Percentiles rank a stretch among this genome's conserved stretches.
These are phyloP conservation scores for Boechera stricta DNA, from an alignment of 345 rosid species.

Conservation along the genomic window DNA sequence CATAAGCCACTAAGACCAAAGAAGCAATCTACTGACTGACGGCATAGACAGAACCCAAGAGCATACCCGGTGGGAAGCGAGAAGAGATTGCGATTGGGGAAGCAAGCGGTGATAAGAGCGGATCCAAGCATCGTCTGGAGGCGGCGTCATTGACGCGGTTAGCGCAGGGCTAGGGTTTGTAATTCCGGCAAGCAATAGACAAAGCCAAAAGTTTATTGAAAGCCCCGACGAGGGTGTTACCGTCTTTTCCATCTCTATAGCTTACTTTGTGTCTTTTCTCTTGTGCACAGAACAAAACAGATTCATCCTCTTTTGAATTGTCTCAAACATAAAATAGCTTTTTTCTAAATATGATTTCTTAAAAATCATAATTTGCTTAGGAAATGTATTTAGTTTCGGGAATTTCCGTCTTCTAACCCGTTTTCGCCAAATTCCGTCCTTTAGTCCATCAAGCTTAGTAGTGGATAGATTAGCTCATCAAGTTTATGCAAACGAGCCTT, in stretches of 20 bases:
- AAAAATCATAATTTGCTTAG: too few relatives aligned
- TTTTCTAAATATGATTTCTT: too few relatives aligned
- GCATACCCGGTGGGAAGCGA: slow-evolving; percentile 60
- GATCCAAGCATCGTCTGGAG: slow-evolving; percentile 70
- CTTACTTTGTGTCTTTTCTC: background rate
- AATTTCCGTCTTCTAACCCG: too few relatives aligned
- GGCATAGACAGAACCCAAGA: background rate
- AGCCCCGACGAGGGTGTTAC: slow-evolving; percentile 7
- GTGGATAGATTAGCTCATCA: too few relatives aligned
- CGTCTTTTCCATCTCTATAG: background rate
- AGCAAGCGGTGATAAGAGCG: slow-evolving; percentile 52
- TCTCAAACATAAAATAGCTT: too few relatives aligned
- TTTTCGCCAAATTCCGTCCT: too few relatives aligned
- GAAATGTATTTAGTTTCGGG: too few relatives aligned
- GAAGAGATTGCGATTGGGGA: slow-evolving; percentile 65
- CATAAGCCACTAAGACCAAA: slow-evolving; percentile 2
- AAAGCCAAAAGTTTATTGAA: background rate
- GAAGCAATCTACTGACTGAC: background rate
- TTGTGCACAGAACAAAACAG: too few relatives aligned
- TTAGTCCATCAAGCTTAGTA: too few relatives aligned
- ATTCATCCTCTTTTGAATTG: too few relatives aligned
- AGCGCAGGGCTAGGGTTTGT: slow-evolving; percentile 11
- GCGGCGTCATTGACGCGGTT: slow-evolving; percentile 24
- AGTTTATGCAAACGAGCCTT: too few relatives aligned
- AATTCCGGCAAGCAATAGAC: background rate